Conservation (phyloP, 2,329 filamentous ascomycete genomes). For the Verruconis gallopava region DNA sequence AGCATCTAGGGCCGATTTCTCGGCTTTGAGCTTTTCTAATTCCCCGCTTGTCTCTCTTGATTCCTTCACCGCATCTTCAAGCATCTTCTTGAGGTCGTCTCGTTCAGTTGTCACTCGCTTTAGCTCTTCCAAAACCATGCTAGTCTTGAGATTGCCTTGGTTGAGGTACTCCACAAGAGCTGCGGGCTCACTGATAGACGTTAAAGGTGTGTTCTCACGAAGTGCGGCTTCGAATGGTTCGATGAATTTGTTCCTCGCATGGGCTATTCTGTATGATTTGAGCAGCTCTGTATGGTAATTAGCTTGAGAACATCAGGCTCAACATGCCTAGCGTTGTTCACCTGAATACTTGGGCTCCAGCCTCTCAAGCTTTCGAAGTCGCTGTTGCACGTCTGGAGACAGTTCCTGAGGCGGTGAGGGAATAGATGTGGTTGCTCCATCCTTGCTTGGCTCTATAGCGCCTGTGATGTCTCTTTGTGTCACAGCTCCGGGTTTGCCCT, state of each 20-base stretch:
- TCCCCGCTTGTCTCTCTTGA: conserved; percentile 51
- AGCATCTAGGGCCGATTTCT: conserved; percentile 8
- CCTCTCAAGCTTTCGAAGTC: conserved; percentile 77
- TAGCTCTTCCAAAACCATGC: conserved; percentile 89
- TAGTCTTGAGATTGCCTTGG: conserved; percentile 70
- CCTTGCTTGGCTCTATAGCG: too few relatives aligned
- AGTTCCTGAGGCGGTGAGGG: conserved; percentile 40
- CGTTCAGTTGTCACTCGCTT: conserved; percentile 75
- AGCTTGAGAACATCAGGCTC: neutral
- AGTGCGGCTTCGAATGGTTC: conserved; percentile 87
- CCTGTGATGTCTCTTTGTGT: too few relatives aligned
- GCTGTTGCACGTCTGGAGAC: conserved; percentile 59
- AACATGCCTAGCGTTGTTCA: conserved; percentile 23
- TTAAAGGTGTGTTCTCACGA: conserved; percentile 82
- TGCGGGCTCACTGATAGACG: conserved; percentile 73
- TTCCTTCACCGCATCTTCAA: conserved; percentile 54
- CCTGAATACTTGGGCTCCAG: conserved; percentile 78
- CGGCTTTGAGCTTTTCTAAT: conserved; percentile 39
- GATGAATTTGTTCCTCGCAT: conserved; percentile 72
- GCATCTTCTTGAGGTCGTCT: conserved; percentile 65
- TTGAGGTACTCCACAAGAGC: conserved; percentile 82
- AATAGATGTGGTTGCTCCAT: neutral
- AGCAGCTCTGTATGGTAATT: conserved; percentile 54
- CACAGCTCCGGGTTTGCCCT: conserved; percentile 11
- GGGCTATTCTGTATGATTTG: conserved; percentile 82